Base-by-base conservation (phyloP, 1,139 yeast genomes). In the Candida sp. region DNA sequence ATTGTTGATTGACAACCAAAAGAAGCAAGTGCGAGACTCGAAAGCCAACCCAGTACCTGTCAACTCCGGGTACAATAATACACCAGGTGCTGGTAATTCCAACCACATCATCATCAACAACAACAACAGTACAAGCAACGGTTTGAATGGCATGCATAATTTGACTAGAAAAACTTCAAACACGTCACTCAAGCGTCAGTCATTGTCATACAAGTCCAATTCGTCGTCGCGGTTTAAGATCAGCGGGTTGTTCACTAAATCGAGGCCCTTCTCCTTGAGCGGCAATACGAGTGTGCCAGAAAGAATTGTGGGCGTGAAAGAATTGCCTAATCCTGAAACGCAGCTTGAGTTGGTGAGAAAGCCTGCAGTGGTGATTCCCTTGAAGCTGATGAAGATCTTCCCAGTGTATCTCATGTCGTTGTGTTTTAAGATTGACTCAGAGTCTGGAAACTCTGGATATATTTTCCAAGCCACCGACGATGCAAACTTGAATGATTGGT, bases 401-500 rank as follows among this genome's bases (percentile, higher is more conserved):
- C 85, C 87, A 2, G 83, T 82, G 4, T 83, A 82, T 59, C 67
- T 80, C 34, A 63, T 78, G 48, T 83, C 83, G 0, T 69, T 71
- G 43, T 73, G 86, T 51, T 89, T 91, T 73, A 87, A 87, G 61
- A 72, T 91, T 42, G 83, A 83, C 54, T 64, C 73, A 26, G 85
- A 81, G 32, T 77, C 82, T 4, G 40, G 44, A 23, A 73, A 71
- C 51, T 79, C 79, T 35, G 93, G 88, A 54, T 82, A 75, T 59
- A 75, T 84, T 43, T 79, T 93, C 63, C 98, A 94, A 66, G 87
- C 96, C 0, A 66, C 80, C 1, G 74, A 69, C 56, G 87, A 84
- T n/a, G 57, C 60, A 3, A 96, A 90, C 35, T 82, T 89, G 53
- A 83, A 82, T 52, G 91, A 86, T 47, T 94, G 98, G 98, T 75